Evolutionary conservation across 352 stramenopile genomes (phyloP).

Genomic region (Phytophthora macrochlamydospora): DNA sequence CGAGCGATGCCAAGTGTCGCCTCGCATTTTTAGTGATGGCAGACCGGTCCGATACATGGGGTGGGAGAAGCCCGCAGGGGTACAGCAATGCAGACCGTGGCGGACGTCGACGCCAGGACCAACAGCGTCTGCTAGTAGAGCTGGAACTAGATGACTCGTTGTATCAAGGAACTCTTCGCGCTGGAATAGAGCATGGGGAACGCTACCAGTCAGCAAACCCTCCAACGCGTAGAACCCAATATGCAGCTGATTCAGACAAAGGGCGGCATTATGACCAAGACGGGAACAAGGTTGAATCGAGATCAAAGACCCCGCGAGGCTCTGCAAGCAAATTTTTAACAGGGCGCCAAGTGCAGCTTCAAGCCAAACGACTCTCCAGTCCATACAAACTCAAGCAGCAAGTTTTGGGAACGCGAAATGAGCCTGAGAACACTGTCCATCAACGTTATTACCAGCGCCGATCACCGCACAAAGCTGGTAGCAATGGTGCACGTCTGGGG

Average conservation of each 20-base stretch:
- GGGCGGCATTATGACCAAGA: conserved; percentile 19
- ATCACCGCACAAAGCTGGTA: not conserved
- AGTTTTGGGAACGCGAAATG: conserved; percentile 47
- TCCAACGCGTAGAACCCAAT: not conserved
- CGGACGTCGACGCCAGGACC: conserved; percentile 34
- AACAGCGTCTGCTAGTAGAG: conserved; percentile 65
- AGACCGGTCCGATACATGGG: conserved; percentile 16
- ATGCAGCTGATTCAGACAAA: not conserved
- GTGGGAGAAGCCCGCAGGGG: conserved; percentile 1
- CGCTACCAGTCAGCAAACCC: not conserved
- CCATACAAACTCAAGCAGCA: conserved; percentile 73
- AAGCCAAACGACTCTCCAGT: conserved; percentile 42
- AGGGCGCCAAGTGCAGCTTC: conserved; percentile 19
- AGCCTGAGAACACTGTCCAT: conserved; percentile 6
- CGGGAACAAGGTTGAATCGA: conserved; percentile 9
- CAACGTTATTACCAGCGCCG: conserved; percentile 7
- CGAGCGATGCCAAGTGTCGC: conserved; percentile 13
- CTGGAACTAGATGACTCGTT: conserved; percentile 66
- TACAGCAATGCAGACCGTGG: conserved; percentile 15
- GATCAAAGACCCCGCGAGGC: conserved; percentile 12
- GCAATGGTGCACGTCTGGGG: conserved; percentile 1
- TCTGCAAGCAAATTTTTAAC: conserved; percentile 7
- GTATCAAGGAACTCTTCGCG: conserved; percentile 21
- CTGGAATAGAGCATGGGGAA: conserved; percentile 7
- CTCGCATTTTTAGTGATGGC: conserved; percentile 31